Evolutionary conservation across 345 rosid genomes (phyloP).

Genomic region (Corchorus capsularis): DNA sequence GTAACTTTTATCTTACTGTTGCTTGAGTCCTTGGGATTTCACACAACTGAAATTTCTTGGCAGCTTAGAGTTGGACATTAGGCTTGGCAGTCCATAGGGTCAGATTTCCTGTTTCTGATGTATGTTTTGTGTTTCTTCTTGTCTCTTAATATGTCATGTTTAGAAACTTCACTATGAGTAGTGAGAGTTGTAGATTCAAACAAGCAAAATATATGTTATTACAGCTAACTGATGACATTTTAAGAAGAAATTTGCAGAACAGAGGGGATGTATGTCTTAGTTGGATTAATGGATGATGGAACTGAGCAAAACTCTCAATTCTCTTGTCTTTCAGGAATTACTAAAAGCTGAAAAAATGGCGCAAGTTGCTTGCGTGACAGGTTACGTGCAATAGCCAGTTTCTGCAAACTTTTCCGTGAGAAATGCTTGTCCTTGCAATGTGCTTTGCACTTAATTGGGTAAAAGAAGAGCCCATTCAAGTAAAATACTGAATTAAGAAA

Average conservation of each 20-base stretch:
- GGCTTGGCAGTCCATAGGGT: background rate
- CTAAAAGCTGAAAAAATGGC: background rate
- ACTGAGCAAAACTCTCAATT: background rate
- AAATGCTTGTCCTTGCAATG: slow-evolving; percentile 2
- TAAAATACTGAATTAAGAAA: background rate
- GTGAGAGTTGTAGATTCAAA: background rate
- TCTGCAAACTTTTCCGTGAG: slow-evolving; percentile 9
- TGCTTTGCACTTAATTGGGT: slow-evolving; percentile 2
- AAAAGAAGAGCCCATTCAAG: background rate
- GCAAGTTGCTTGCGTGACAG: background rate
- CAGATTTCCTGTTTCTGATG: background rate
- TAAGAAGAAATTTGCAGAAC: background rate
- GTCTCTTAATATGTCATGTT: background rate
- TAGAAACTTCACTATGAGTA: background rate
- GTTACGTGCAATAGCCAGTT: background rate
- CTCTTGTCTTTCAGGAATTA: too few species aligned
- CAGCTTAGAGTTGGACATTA: background rate
- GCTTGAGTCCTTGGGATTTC: background rate
- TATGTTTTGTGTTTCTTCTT: background rate
- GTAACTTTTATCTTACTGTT: background rate
- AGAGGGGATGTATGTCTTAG: background rate
- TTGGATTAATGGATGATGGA: background rate
- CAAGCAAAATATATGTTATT: background rate
- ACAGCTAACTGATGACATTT: background rate
- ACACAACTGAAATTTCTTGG: background rate